Conservation (phyloP, 208 protist species). For the Wallacemonas sp. region DNA sequence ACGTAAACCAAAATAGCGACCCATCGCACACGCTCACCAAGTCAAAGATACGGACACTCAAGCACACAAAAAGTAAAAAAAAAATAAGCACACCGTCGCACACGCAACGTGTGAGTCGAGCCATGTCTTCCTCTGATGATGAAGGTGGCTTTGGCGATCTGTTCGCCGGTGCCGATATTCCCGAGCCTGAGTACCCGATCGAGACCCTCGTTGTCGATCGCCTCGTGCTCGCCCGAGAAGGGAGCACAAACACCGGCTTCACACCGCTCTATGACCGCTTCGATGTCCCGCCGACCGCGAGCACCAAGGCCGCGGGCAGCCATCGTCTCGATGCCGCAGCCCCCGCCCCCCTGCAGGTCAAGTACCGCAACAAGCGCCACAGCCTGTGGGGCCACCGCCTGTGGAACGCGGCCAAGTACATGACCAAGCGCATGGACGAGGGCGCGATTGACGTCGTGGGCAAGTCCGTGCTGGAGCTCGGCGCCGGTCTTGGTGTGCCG, state of each 20-base stretch:
- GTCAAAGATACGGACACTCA: no score
- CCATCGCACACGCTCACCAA: no score
- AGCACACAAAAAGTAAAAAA: neutral
- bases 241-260: conserved; percentile 53
- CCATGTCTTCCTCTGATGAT: conserved; percentile 27
- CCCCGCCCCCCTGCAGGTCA: conserved; percentile 44
- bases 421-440: conserved; percentile 87
- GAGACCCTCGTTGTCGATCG: conserved; percentile 58
- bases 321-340: conserved; percentile 22
- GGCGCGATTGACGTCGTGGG: conserved; percentile 65
- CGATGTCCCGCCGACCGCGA: conserved; percentile 21
- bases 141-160: conserved; percentile 57
- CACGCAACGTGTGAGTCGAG: conserved; percentile 8
- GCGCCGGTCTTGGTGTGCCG: conserved; percentile 84
- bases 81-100: neutral
- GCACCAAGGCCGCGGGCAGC: conserved; percentile 8
- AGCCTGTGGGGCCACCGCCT: conserved; percentile 87
- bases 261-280: conserved; percentile 51
- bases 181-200: conserved; percentile 49
- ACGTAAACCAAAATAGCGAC: no score
- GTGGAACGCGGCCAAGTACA: conserved; percentile 90
- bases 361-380: conserved; percentile 83
- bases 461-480: conserved; percentile 83
- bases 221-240: conserved; percentile 40
- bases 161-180: conserved; percentile 36